Base-by-base conservation (phyloP, 768 basidiomycete species). In the Chalciporus pseudorubinellus region DNA sequence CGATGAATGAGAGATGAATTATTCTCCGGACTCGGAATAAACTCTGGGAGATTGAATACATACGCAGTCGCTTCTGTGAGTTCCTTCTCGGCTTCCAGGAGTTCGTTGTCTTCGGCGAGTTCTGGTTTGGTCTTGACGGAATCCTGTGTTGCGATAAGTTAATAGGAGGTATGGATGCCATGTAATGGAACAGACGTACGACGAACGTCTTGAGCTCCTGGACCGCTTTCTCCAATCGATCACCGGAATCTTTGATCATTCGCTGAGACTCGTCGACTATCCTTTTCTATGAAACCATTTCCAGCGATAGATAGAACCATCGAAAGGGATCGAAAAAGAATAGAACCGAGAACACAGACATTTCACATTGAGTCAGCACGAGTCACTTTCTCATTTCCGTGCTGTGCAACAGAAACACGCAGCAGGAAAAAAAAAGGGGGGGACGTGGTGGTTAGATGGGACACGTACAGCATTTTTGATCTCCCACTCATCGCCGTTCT, bases 261-360 rank as follows among this genome's bases (percentile, higher is more conserved):
- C 82, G 90, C 55, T 81, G 72, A 39, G 85, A 84, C 74, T 95
- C 92, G 50, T 88, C 84, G 44, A 84, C 70, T 72, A 92, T 74
- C 62, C 77, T 80, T 48, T 67, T 75, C 89, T 92, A 52, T 50
- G 40, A 46, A 43, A 56, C 12, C 24, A 8, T 34, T 34, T n/a
- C 33, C 29, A 31, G 12, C 29, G 29, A 31, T 31, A 31, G 29
- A 11, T 12, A 6, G 46, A 10, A 40, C 18, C 36, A 18, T 46
- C 50, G 36, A 28, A 41, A 41, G 39, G 46, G 46, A 52, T 42
- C 33, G 42, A 59, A 36, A 46, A 51, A 43, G 48, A 55, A 58
- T 55, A 53, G 54, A 56, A 40, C 34, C 41, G 53, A 46, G 50
- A 50, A 51, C 46, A 46, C 39, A 50, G 20, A 39, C 26, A 48